A percentile compares a stretch with the other conserved stretches of the same genome.
phyloP scores from a whole-genome alignment of 345 rosid species.

The Populus nigra region DNA sequence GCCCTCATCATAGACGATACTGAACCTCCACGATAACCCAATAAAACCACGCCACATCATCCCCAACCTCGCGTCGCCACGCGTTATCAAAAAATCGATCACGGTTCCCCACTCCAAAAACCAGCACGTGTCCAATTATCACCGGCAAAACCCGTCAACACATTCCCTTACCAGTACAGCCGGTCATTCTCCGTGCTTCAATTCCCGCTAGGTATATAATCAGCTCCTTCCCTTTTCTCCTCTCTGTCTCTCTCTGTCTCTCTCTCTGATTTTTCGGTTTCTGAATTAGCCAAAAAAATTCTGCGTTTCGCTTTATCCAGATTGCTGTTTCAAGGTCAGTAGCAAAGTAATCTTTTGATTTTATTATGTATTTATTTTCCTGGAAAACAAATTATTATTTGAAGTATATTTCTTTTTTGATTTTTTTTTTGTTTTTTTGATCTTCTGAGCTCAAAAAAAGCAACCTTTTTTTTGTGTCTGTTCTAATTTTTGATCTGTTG shows the following conservation, averaged over 20 bases:
- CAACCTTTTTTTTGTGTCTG: conserved; percentile 7
- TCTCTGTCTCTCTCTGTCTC: neutral
- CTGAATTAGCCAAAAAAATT: conserved; percentile 17
- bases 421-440: conserved; percentile 29
- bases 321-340: conserved; percentile 42
- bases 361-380: neutral
- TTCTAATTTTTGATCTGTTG: conserved; percentile 23
- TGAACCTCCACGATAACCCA: conserved; percentile 6
- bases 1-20: conserved; percentile 1
- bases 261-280: conserved; percentile 14
- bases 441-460: conserved; percentile 16
- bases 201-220: conserved; percentile 56
- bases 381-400: neutral
- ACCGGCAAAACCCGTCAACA: conserved; percentile 21
- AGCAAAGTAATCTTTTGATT: neutral
- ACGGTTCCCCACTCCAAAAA: neutral
- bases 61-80: conserved; percentile 26
- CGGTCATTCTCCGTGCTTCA: conserved; percentile 32
- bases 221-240: conserved; percentile 18
- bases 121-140: conserved; percentile 26
- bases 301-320: conserved; percentile 36
- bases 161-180: conserved; percentile 29
- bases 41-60: conserved; percentile 22
- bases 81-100: conserved; percentile 34
- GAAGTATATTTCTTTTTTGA: neutral